Base-by-base conservation (phyloP, 176 grass and related monocot species). In the Triticum timopheevii region DNA sequence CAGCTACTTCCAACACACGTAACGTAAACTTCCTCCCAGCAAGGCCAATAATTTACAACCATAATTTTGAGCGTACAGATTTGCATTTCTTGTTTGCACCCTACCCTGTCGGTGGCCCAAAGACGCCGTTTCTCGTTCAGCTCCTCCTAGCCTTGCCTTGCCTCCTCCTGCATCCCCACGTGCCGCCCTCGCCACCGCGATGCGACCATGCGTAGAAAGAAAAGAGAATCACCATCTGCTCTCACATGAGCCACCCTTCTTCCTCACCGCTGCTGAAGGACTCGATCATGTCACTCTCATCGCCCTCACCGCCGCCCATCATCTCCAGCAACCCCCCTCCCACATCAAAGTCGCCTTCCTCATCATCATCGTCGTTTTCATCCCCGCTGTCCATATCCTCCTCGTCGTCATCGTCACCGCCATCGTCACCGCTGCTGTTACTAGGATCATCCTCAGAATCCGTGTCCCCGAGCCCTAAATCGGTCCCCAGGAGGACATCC, bases 221-320 rank as follows among this genome's bases (percentile, higher is more conserved):
- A 68, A 59, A 81, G 50, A 23, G 49, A 16, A 81, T 13, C 56
- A 58, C 6, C 25, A 7, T 77, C 34, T 76, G 25, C 68, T 13
- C 78, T 82, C 52, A 83, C 84, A 79, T 5, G 11, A 75, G 59
- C 67, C 85, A 94, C 73, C 82, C 96, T 3, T 75, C 82, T 3
- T 95, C 95, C 0, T 94, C 97, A 5, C 84, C 91, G 10, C 91
- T 99, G 86, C 94, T 96, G 34, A 94, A 86, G 6, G 92, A 98
- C 25, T 62, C 90, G 3, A 93, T 50, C 34, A 87, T 63, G 25
- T 92, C 85, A 56, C 87, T 89, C 54, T 91, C 97, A 11, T 94
- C 92, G 1, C 63, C 92, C 8, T 91, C 88, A 0, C 30, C 88
- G 10, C 84, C 94, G 2, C 85, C 89, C 85, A 99, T 88, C 77